phyloP scores from a whole-genome alignment of 768 basidiomycete species.

The Russula earlei region DNA sequence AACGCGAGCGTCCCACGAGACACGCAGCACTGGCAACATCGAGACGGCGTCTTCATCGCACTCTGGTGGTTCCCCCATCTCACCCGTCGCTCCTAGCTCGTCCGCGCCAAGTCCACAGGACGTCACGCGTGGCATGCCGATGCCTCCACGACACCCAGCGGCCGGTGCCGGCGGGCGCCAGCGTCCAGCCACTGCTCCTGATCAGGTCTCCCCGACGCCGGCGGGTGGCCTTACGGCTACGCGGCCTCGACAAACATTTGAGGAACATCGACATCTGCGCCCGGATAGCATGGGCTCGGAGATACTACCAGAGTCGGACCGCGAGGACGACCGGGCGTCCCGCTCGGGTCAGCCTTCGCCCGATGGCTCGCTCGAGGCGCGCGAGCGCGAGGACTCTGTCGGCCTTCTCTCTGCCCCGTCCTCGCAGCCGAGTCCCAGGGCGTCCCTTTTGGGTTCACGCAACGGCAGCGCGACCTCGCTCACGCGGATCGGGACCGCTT shows the following conservation, averaged over 20 bases:
- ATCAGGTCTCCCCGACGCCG: constrained; percentile 19
- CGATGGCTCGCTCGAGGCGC: constrained; percentile 47
- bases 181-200: constrained; percentile 32
- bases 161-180: constrained; percentile 24
- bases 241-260: constrained; percentile 16
- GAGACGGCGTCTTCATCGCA: constrained; percentile 26
- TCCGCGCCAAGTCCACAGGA: constrained; percentile 21
- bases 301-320: constrained; percentile 7
- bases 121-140: constrained; percentile 33
- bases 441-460: constrained; percentile 37
- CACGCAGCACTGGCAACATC: constrained; percentile 45
- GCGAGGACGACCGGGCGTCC: constrained; percentile 19
- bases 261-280: constrained; percentile 11
- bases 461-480: constrained; percentile 35
- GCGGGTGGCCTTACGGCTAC: neutral
- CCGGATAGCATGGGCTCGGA: constrained; percentile 2
- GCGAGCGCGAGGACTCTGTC: constrained; percentile 54
- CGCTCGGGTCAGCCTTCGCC: constrained; percentile 30
- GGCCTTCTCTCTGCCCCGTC: constrained; percentile 42
- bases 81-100: constrained; percentile 29
- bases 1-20: constrained; percentile 30
- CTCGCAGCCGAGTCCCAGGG: constrained; percentile 38
- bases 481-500: constrained; percentile 31
- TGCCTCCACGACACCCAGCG: constrained; percentile 40
- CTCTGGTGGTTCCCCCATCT: constrained; percentile 50